Conservation (phyloP, 2,329 filamentous ascomycete species). For the Monosporascus cannonballus region DNA sequence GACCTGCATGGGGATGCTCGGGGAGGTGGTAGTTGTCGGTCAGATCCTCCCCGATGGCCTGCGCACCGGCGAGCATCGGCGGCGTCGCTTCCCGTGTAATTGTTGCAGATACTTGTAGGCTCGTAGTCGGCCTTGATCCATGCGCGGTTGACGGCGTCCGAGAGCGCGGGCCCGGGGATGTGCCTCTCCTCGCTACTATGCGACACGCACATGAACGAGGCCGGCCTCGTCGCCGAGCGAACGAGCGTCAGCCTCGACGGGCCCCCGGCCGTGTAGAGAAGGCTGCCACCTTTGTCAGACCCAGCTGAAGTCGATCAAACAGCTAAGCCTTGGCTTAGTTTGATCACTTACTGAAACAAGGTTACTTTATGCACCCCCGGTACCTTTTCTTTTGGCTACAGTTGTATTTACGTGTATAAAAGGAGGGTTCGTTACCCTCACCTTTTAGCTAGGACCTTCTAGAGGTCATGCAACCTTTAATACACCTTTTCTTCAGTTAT, state of each 20-base stretch:
- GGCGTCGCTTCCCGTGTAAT: conserved; percentile 43
- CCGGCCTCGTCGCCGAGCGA: conserved; percentile 40
- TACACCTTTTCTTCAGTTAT: too few relatives aligned
- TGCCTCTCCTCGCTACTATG: conserved; percentile 39
- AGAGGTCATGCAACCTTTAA: too few relatives aligned
- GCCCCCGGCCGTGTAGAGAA: conserved; percentile 35
- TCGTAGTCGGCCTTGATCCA: conserved; percentile 34
- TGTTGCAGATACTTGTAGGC: conserved; percentile 34
- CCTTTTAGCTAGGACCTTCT: too few relatives aligned
- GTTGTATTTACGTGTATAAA: too few relatives aligned
- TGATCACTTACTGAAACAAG: too few relatives aligned
- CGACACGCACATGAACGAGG: conserved; percentile 40
- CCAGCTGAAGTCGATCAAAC: too few relatives aligned
- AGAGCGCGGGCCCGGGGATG: conserved; percentile 30
- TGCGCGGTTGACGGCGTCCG: conserved; percentile 25
- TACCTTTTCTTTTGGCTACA: too few relatives aligned
- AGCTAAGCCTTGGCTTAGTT: too few relatives aligned
- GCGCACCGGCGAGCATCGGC: conserved; percentile 40
- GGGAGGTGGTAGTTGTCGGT: conserved; percentile 28
- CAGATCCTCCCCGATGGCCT: conserved; percentile 26
- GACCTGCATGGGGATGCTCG: conserved; percentile 31
- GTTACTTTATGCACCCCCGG: too few relatives aligned
- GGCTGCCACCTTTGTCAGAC: too few relatives aligned
- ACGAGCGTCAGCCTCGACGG: conserved; percentile 34
- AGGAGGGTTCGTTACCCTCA: too few relatives aligned